Evolutionary conservation across 164 flowering plant genomes (phyloP), one percentile per base, ranked within the genome.

Genomic region (Brasenia schreberi): DNA sequence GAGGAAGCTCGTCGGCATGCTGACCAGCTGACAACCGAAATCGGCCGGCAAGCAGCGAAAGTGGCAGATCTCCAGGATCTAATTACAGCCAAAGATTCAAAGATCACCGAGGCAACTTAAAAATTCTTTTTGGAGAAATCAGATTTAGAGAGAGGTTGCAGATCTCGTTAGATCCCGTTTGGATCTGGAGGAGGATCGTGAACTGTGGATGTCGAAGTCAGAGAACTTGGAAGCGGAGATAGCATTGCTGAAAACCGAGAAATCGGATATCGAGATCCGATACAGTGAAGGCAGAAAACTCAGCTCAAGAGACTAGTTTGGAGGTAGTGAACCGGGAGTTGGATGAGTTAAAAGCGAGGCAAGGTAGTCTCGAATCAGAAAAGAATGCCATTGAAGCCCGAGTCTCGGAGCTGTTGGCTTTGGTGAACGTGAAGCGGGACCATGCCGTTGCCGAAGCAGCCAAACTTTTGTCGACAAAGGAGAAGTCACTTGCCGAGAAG

Each of bases 61-160:
- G 68, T 64, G 43, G 18, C 61, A 7, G 79, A 72, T 23, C 84
- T 86, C 53, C 85, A 85, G 68, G 73, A 69, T 27, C 88, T 80
- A 74, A 72, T 84, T 68, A 69, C 77, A 68, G 85, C 81, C 27
- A 44, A 88, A 68, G 84, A 77, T 65, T 70, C 66, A 49, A 77
- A 80, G 42, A 72, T 87, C 4, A 71, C 81, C 3, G 84, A 84
- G 56, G 85, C 84, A 4, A 75, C 79, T 61, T 67, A 78, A 64
- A 77, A 69, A 66, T 78, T 77, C 18, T 71, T 82, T 42, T 72
- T 75, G 6, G 90, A 87, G 69, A 89, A 85, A 67, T 63, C 70
- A 19, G 81, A 79, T 58, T 75, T 87, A 0, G 71, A 77, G 73
- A 18, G 83, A 84, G 64, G 70, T 80, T 23, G 75, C 81, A 1